Conservation (phyloP, 164 flowering plant genomes). For the Buxus sempervirens region DNA sequence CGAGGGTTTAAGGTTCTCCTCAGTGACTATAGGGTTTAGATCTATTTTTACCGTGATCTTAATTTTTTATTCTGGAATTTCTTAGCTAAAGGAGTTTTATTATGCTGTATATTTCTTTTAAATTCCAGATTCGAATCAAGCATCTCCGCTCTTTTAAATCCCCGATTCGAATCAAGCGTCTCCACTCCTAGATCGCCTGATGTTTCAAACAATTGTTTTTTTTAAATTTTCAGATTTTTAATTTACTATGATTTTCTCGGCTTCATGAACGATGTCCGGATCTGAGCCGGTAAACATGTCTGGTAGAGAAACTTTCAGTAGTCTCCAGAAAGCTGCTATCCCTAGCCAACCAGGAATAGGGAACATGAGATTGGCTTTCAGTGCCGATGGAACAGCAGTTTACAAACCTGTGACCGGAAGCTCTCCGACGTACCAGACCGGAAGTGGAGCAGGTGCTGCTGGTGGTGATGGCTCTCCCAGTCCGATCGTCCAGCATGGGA, state of each 20-base stretch:
- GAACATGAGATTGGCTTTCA: conserved; percentile 52
- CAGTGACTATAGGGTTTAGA: background rate
- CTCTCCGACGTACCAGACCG: conserved; percentile 37
- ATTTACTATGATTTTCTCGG: background rate
- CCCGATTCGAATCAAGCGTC: background rate
- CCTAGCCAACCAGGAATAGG: conserved; percentile 32
- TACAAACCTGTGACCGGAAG: conserved; percentile 43
- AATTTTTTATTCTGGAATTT: background rate
- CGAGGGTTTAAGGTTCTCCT: background rate
- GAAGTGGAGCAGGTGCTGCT: conserved; percentile 16
- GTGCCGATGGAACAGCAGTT: conserved; percentile 49
- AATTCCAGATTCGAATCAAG: no score
- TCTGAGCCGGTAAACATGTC: conserved; percentile 45
- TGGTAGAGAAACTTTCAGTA: conserved; percentile 38
- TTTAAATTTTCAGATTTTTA: background rate
- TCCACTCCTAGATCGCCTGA: background rate
- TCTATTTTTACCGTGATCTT: background rate
- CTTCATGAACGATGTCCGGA: conserved; percentile 34
- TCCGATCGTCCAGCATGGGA: conserved; percentile 15
- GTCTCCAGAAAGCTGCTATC: conserved; percentile 27
- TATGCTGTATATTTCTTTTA: no score
- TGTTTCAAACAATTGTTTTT: background rate
- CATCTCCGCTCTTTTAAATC: no score
- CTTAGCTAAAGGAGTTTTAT: background rate
- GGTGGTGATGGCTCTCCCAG: conserved; percentile 9